A percentile compares a stretch with the other conserved stretches of the same genome.
These are phyloP conservation scores for Podospora australis DNA, from an alignment of 495 filamentous ascomycete species.

Conservation along the genomic window DNA sequence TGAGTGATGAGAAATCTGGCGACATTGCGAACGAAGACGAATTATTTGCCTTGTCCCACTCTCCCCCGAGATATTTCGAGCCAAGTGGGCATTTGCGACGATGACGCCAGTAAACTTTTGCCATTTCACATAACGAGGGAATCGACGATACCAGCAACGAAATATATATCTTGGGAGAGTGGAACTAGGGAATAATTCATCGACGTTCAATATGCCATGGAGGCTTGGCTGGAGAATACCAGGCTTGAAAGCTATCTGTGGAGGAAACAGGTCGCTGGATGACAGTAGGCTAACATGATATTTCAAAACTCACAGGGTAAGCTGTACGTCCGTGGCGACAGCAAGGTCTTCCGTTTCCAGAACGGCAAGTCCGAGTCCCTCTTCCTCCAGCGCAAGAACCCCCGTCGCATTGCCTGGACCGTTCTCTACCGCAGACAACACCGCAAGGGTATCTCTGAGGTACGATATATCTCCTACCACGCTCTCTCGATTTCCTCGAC, in stretches of 20 bases:
- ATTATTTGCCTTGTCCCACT: conserved; percentile 8
- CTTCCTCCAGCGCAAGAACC: conserved; percentile 99
- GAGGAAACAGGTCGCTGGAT: too few species aligned
- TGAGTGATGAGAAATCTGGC: conserved; percentile 4
- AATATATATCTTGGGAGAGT: too few species aligned
- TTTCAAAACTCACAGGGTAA: too few species aligned
- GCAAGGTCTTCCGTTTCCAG: conserved; percentile 99
- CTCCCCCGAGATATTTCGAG: conserved; percentile 1
- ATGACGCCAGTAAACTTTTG: too few species aligned
- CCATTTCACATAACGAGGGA: too few species aligned
- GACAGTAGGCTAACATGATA: too few species aligned
- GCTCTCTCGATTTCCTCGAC: not conserved
- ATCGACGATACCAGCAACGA: too few species aligned
- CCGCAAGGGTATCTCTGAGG: conserved; percentile 99
- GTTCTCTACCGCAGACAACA: conserved; percentile 95
- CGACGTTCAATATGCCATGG: too few species aligned
- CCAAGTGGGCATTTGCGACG: too few species aligned
- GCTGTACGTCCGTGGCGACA: conserved; percentile 97
- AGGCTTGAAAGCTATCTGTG: too few species aligned
- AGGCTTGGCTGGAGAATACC: too few species aligned
- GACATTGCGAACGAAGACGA: conserved; percentile 11
- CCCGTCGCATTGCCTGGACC: conserved; percentile 97
- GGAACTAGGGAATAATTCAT: too few species aligned
- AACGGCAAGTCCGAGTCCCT: conserved; percentile 99
- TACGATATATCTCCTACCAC: conserved; percentile 40